Percentiles rank a stretch among this genome's conserved stretches.
Evolutionary conservation across 352 stramenopile species (phyloP).

Genomic region (Pythium insidiosum): DNA sequence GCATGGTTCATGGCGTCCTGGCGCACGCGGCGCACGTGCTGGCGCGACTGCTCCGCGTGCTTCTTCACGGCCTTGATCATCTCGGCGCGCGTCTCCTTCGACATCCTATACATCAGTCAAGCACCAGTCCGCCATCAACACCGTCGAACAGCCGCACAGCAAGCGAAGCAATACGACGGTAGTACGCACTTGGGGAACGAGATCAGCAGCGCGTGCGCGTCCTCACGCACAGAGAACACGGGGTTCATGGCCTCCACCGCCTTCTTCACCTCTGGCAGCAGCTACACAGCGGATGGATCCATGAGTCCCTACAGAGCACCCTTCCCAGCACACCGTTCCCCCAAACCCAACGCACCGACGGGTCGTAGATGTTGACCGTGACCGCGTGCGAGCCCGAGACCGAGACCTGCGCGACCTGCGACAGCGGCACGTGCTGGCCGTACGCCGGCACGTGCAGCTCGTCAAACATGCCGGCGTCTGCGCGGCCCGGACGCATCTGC

Average conservation of each 20-base stretch:
- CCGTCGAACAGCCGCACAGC: too few species aligned
- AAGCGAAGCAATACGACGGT: too few species aligned
- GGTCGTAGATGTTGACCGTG: constrained; percentile 72
- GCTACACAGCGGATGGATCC: constrained; percentile 18
- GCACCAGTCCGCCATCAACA: too few species aligned
- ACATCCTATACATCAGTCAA: too few species aligned
- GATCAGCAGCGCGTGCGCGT: constrained; percentile 55
- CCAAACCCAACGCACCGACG: constrained; percentile 33
- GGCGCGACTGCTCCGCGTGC: constrained; percentile 68
- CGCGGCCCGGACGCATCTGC: constrained; percentile 74
- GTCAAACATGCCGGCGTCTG: constrained; percentile 79
- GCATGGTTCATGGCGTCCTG: constrained; percentile 79
- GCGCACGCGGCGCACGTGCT: constrained; percentile 78
- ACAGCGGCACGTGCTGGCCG: constrained; percentile 64
- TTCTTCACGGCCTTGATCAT: constrained; percentile 78
- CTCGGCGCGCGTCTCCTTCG: constrained; percentile 74
- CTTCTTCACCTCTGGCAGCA: constrained; percentile 65
- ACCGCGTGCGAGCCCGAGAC: constrained; percentile 55
- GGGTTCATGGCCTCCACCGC: constrained; percentile 70
- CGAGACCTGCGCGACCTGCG: constrained; percentile 70
- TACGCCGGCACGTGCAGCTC: constrained; percentile 75
- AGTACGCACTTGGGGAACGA: constrained; percentile 74
- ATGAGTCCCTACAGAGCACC: neutral
- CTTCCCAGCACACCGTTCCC: neutral
- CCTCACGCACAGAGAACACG: constrained; percentile 64